Percentiles rank a stretch among this genome's conserved stretches.
Evolutionary conservation across 2,329 filamentous ascomycete genomes (phyloP).

Genomic region (Harringtonia aguacate): DNA sequence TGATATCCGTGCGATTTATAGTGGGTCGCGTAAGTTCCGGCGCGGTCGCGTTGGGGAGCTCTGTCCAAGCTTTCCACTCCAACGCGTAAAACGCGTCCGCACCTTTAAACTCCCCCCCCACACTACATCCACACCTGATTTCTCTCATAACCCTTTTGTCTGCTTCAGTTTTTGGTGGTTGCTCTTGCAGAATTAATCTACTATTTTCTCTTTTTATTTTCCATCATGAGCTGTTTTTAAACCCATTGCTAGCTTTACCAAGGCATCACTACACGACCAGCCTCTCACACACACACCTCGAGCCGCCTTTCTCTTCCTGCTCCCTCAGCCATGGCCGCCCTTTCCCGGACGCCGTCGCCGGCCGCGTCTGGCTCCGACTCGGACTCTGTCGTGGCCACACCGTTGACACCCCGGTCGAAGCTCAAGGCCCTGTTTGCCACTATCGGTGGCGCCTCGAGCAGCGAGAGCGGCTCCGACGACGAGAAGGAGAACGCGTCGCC

Average conservation of each 20-base stretch:
- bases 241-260: background rate
- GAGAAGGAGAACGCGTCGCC: background rate
- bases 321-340: constrained; percentile 5
- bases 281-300: background rate
- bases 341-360: constrained; percentile 13
- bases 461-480: constrained; percentile 5
- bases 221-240: background rate
- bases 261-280: background rate
- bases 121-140: background rate
- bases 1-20: no score
- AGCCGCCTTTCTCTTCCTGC: no score
- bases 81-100: background rate
- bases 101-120: background rate
- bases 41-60: background rate
- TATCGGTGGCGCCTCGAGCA: constrained; percentile 8
- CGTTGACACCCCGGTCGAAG: constrained; percentile 43
- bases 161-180: no score
- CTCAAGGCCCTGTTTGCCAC: constrained; percentile 32
- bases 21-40: no score
- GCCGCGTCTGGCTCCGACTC: constrained; percentile 31
- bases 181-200: no score
- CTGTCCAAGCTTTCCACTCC: background rate
- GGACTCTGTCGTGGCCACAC: constrained; percentile 30
- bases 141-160: no score
- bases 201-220: background rate